Base-by-base conservation (phyloP, 495 filamentous ascomycete genomes). In the Platismatia glauca region DNA sequence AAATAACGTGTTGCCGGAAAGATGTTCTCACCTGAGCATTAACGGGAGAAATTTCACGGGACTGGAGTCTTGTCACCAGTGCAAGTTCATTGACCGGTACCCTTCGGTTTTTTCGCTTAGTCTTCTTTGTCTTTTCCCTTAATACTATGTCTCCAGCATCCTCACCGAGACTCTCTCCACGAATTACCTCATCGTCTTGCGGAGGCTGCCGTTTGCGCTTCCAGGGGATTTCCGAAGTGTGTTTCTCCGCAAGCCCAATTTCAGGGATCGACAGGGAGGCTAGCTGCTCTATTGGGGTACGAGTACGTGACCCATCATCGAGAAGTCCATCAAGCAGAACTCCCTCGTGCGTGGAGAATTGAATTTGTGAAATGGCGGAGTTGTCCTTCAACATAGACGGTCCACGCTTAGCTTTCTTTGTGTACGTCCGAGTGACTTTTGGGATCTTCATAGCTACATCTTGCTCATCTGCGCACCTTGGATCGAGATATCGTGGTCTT, bases 21-120 rank as follows among this genome's bases (percentile, higher is more conserved):
- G 1, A 29, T 48, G 18, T 31, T 29, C 60, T 62, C 15, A 56
- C 60, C n/a, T 57, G 20, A 20, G 29, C 48, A 0, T 43, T 18
- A 20, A 11, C 31, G 24, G 46, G 29, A 31, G 39, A n/a, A 7
- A 5, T 13, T 12, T 12, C 8, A 31, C 13, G 35, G 3, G 29
- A 55, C 34, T 56, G 34, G 8, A 59, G 31, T 27, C 37, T 50
- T 3, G 16, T 31, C 15, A 67, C 61, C 15, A 66, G 34, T 34
- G 59, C 43, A 20, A 68, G 60, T 56, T 67, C 61, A 31, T 46
- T 59, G 33, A 64, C 39, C n/a, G 64, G 60, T 6, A 46, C 64
- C 57, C 60, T 63, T 62, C 63, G 56, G 53, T 34, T 39, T 13
- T 58, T 55, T 20, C 33, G 46, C n/a, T 16, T 64, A 8, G 22